These are phyloP conservation scores for Cubamyces sp. DNA, from an alignment of 768 basidiomycete genomes.

Conservation along the genomic window DNA sequence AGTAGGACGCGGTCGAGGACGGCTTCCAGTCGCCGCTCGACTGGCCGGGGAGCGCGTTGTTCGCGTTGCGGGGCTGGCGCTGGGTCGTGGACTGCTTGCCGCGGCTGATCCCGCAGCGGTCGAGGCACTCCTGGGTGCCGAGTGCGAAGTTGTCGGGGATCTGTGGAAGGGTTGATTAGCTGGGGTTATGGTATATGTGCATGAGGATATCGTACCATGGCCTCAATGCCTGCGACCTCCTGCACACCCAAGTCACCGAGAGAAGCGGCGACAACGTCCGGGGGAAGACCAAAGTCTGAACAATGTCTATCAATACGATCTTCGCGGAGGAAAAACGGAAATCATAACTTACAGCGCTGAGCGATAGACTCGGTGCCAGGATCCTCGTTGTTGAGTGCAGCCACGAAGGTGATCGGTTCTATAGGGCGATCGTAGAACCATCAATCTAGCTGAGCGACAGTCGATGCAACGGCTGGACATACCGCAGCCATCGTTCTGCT, in stretches of 20 bases:
- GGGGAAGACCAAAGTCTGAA: constrained; percentile 35
- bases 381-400: constrained; percentile 35
- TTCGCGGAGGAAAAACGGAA: not conserved
- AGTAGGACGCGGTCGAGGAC: constrained; percentile 11
- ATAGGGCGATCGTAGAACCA: not conserved
- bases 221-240: constrained; percentile 32
- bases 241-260: constrained; percentile 36
- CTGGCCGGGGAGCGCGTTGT: constrained; percentile 31
- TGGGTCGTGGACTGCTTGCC: constrained; percentile 32
- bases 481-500: constrained; percentile 34
- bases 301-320: not conserved
- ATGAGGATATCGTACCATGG: constrained; percentile 22
- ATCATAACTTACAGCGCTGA: constrained; percentile 32
- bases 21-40: constrained; percentile 1
- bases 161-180: constrained; percentile 14
- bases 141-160: constrained; percentile 38
- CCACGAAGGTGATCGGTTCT: constrained; percentile 34
- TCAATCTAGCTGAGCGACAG: not conserved
- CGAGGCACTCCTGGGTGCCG: constrained; percentile 34
- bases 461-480: not conserved
- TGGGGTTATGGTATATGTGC: not conserved
- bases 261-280: constrained; percentile 34
- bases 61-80: constrained; percentile 33
- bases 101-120: constrained; percentile 33
- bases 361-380: constrained; percentile 33